Conservation (phyloP, 345 rosid species). For the Isatis tinctoria region DNA sequence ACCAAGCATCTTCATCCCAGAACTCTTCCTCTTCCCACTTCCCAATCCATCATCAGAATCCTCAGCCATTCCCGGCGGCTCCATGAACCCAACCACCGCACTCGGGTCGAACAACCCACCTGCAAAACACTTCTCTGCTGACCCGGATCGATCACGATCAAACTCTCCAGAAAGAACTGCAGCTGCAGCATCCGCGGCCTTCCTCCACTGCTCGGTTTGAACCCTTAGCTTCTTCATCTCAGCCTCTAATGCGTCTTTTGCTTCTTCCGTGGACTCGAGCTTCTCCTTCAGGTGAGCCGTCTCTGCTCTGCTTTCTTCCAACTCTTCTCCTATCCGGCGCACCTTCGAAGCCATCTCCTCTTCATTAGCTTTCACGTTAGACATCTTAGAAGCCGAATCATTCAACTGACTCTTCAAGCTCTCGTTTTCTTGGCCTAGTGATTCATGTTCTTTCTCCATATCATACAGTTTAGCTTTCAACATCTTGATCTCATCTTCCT, state of each 20-base stretch:
- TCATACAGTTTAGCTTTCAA: constrained; percentile 56
- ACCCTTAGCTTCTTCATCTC: constrained; percentile 84
- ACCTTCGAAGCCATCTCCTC: constrained; percentile 45
- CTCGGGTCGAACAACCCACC: constrained; percentile 48
- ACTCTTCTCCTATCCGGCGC: constrained; percentile 51
- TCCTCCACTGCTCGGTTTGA: constrained; percentile 96
- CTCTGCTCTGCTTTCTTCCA: constrained; percentile 51
- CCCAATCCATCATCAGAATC: constrained; percentile 61
- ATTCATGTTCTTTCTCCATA: constrained; percentile 52
- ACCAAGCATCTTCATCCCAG: constrained; percentile 79
- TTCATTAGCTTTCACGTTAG: constrained; percentile 43
- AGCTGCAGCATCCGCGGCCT: constrained; percentile 96
- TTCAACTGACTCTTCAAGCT: constrained; percentile 50
- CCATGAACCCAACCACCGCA: constrained; percentile 43
- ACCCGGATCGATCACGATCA: constrained; percentile 65
- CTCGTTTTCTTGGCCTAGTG: constrained; percentile 46
- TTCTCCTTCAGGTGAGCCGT: constrained; percentile 43
- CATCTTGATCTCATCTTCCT: constrained; percentile 50
- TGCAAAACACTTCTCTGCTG: constrained; percentile 63
- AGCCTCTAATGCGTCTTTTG: constrained; percentile 52
- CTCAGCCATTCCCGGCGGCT: constrained; percentile 59
- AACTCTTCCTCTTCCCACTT: constrained; percentile 65
- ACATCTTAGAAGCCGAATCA: constrained; percentile 37
- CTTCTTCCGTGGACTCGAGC: constrained; percentile 52
- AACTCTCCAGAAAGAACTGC: constrained; percentile 67